phyloP scores from a whole-genome alignment of 2,329 filamentous ascomycete species.

The Microcyclospora pomicola region DNA sequence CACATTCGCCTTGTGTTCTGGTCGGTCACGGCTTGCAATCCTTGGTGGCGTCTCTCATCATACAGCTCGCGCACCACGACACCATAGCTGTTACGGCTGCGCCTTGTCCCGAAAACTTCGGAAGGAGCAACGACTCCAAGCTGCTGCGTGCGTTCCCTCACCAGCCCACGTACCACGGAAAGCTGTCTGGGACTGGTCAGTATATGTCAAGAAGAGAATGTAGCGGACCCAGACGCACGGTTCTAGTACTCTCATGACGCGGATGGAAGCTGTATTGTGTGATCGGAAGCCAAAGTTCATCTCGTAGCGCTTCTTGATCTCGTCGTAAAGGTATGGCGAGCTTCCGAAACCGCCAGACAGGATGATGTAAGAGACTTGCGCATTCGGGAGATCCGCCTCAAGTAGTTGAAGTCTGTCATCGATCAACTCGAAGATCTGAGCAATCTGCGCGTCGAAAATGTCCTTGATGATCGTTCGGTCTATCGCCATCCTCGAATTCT shows the following conservation, averaged over 20 bases:
- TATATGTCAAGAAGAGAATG: too few species aligned
- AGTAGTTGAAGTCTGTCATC: conserved; percentile 3
- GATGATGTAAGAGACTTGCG: conserved; percentile 7
- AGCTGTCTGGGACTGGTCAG: too few species aligned
- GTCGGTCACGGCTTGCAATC: conserved; percentile 1
- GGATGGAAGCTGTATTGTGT: conserved; percentile 1
- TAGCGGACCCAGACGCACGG: too few species aligned
- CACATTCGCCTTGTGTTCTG: too few species aligned
- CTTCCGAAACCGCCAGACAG: conserved; percentile 11
- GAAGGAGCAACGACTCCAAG: too few species aligned
- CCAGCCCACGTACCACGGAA: too few species aligned
- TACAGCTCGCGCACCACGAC: conserved; percentile 7
- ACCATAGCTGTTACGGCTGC: conserved; percentile 10
- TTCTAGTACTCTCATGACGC: conserved; percentile 7
- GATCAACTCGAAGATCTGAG: conserved; percentile 3
- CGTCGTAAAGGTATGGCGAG: conserved; percentile 6
- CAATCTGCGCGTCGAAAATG: conserved; percentile 6
- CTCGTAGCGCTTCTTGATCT: conserved; percentile 5
- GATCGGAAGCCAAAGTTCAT: conserved; percentile 1
- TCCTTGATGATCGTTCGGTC: not conserved
- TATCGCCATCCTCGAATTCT: conserved; percentile 5
- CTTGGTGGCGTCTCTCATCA: conserved; percentile 5
- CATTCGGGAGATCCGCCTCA: not conserved
- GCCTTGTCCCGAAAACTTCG: too few species aligned
- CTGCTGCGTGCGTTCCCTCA: too few species aligned